Percentiles rank a stretch among this genome's conserved stretches.
These are phyloP conservation scores for Theileria equi DNA, from an alignment of 169 alveolate species.

Conservation along the genomic window DNA sequence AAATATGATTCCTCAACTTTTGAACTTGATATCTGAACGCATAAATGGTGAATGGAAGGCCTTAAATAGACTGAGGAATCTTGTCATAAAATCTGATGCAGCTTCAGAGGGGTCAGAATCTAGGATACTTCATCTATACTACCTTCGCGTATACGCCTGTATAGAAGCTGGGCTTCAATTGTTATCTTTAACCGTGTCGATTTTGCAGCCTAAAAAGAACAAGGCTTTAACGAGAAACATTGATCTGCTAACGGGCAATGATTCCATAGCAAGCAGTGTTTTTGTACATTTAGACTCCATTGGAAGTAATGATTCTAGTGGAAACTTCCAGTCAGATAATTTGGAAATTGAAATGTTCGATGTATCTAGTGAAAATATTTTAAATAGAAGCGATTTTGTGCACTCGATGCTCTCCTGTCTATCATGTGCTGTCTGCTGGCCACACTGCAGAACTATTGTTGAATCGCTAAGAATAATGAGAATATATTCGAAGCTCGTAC, in stretches of 20 bases:
- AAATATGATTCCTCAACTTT: background rate
- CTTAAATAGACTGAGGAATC: constrained; percentile 19
- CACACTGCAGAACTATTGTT: constrained; percentile 46
- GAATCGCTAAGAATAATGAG: constrained; percentile 52
- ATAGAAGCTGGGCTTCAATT: constrained; percentile 51
- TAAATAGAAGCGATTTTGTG: constrained; percentile 13
- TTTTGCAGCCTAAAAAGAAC: too few relatives aligned
- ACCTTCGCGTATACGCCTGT: constrained; percentile 60
- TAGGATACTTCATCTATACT: constrained; percentile 46
- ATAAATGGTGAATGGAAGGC: constrained; percentile 56
- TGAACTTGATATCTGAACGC: constrained; percentile 21
- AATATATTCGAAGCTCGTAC: constrained; percentile 29
- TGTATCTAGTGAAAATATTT: background rate
- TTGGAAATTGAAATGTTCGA: background rate
- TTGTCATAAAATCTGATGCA: background rate
- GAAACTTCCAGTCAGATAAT: too few relatives aligned
- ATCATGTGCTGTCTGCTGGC: constrained; percentile 56
- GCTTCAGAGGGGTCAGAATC: constrained; percentile 11
- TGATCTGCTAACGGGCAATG: too few relatives aligned
- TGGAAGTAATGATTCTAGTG: too few relatives aligned
- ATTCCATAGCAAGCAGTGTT: too few relatives aligned
- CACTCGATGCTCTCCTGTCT: constrained; percentile 37
- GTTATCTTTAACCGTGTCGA: too few relatives aligned
- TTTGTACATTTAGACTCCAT: too few relatives aligned
- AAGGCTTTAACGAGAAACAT: too few relatives aligned